Evolutionary conservation across 75 land plant species (phyloP), one percentile per base, ranked within the genome.

Genomic region (Pinus tabuliformis): DNA sequence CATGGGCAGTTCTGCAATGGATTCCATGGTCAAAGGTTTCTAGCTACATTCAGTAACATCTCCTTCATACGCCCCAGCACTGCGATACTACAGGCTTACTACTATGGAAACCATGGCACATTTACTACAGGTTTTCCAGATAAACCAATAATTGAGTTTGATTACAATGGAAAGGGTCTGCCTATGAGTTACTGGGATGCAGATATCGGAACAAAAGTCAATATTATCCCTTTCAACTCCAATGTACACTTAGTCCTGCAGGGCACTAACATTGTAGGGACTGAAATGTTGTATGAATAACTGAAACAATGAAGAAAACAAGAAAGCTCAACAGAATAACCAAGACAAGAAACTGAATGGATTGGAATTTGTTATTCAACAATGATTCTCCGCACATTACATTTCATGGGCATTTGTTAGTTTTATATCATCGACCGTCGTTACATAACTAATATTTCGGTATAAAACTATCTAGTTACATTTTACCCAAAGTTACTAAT

Each of bases 11-110:
- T 49, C 12, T 65, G 11, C 42, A 36, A 36, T 36, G 81, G 83
- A 9, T 80, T 76, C 2, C 26, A 75, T 28, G 77, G 77, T 3
- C 66, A 65, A 52, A 62, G 78, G 59, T 58, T 91, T 28, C 61
- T 62, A 6, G 93, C 85, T 3, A 65, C 81, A 73, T 81, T 91
- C 77, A 91, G 84, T 80, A 91, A 91, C 77, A 58, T 39, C 9
- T 84, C 90, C 0, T 90, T 90, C 75, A 18, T 24, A 6, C 30
- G 56, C 7, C 90, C 87, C 14, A 30, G 37, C 5, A 73, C 21
- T 8, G 71, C 84, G 0, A 14, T 82, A 5, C 81, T 82, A 0
- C 78, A 85, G 65, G 81, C 85, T 18, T 17, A 70, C 26, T 73
- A 70, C 17, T 72, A 49, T 57, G 37, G 76, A 17, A n/a, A 66